Conservation (phyloP, 306 rosid genomes). For the Prunus dulcis region DNA sequence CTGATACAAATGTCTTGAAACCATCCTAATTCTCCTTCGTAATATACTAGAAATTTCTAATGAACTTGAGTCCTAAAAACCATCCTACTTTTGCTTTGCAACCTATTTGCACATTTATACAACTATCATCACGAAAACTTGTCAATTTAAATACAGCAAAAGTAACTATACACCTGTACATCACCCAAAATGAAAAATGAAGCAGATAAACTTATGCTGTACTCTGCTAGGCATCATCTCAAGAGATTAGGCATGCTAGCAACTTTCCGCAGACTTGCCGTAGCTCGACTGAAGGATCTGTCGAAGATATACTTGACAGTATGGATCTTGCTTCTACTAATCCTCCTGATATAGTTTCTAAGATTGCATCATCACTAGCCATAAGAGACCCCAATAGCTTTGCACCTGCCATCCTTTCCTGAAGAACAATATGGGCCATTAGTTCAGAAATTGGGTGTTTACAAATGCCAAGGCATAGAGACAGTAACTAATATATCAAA, state of each 20-base stretch:
- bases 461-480: background rate
- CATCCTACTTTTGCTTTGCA: background rate
- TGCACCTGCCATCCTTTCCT: slow-evolving; percentile 88
- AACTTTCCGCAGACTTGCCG: slow-evolving; percentile 66
- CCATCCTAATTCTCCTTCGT: too few relatives aligned
- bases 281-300: slow-evolving; percentile 65
- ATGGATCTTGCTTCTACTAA: slow-evolving; percentile 68
- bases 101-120: background rate
- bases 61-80: background rate
- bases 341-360: slow-evolving; percentile 61
- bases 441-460: background rate
- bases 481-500: background rate
- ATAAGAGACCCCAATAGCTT: slow-evolving; percentile 83
- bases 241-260: slow-evolving; percentile 66
- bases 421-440: slow-evolving; percentile 21
- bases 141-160: background rate
- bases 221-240: slow-evolving; percentile 14
- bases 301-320: slow-evolving; percentile 45
- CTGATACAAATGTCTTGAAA: too few relatives aligned
- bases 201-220: background rate
- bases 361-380: slow-evolving; percentile 75
- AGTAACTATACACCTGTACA: background rate
- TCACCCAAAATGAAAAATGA: background rate
- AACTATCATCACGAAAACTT: too few relatives aligned
- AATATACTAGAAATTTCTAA: too few relatives aligned